Conservation (phyloP, 345 rosid genomes). For the Syzygium aromaticum region DNA sequence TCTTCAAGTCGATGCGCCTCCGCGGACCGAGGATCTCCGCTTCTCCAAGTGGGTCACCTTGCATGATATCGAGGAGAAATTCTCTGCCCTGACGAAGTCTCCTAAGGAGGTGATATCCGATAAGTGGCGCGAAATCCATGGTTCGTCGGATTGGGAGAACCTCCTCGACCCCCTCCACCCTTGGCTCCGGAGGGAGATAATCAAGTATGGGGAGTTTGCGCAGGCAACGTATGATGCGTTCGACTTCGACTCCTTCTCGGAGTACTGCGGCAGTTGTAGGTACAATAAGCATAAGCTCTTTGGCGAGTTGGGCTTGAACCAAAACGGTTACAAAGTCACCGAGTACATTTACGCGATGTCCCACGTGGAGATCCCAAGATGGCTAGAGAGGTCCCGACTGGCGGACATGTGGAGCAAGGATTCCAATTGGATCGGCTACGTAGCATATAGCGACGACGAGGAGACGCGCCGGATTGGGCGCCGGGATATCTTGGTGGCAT, state of each 20-base stretch:
- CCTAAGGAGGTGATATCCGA: slow-evolving; percentile 14
- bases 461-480: slow-evolving; percentile 26
- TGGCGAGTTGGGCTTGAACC: slow-evolving; percentile 9
- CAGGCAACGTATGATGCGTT: slow-evolving; percentile 36
- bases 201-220: slow-evolving; percentile 36
- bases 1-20: slow-evolving; percentile 10
- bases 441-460: slow-evolving; percentile 22
- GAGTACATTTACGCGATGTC: slow-evolving; percentile 35
- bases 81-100: slow-evolving; percentile 7
- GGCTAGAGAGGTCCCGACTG: slow-evolving; percentile 19
- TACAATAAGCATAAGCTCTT: slow-evolving; percentile 18
- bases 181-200: slow-evolving; percentile 29
- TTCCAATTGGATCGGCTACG: slow-evolving; percentile 43
- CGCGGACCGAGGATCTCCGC: background rate
- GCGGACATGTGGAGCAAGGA: slow-evolving; percentile 23
- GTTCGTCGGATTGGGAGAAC: slow-evolving; percentile 17
- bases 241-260: slow-evolving; percentile 31
- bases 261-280: slow-evolving; percentile 31
- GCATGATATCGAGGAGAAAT: background rate
- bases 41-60: background rate
- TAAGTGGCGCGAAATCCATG: slow-evolving; percentile 26
- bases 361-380: slow-evolving; percentile 22
- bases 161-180: slow-evolving; percentile 37
- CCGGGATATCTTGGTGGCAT: slow-evolving; percentile 28
- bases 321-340: slow-evolving; percentile 23